phyloP scores from a whole-genome alignment of 2,329 filamentous ascomycete genomes.

The Venturia nashicola region DNA sequence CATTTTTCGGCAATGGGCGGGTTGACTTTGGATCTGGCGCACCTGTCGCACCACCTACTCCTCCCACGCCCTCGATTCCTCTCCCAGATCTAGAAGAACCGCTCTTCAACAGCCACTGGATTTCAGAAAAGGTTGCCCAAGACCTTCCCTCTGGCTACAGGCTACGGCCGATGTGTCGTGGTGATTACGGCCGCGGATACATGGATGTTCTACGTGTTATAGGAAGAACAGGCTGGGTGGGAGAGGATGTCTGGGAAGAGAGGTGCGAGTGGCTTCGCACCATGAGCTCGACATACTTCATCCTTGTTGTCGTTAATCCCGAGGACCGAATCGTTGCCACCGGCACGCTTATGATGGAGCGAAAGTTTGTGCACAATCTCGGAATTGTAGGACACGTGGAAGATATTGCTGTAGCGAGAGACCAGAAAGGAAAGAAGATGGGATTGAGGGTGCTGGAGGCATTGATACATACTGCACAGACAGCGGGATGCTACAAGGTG shows the following conservation, averaged over 20 bases:
- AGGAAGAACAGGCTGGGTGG: slow-evolving; percentile 12
- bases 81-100: slow-evolving; percentile 9
- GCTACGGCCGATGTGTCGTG: slow-evolving; percentile 13
- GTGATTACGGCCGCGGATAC: slow-evolving; percentile 14
- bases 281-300: slow-evolving; percentile 12
- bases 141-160: slow-evolving; percentile 14
- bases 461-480: slow-evolving; percentile 12
- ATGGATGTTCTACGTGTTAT: slow-evolving; percentile 11
- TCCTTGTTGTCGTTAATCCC: slow-evolving; percentile 13
- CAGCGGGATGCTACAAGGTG: slow-evolving; percentile 13
- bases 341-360: slow-evolving; percentile 14
- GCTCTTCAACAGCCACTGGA: slow-evolving; percentile 12
- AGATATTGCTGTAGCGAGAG: slow-evolving; percentile 14
- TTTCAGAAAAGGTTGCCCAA: slow-evolving; percentile 10
- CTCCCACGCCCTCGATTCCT: background rate
- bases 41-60: slow-evolving; percentile 3
- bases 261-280: slow-evolving; percentile 13
- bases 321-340: slow-evolving; percentile 12
- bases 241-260: slow-evolving; percentile 13
- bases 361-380: slow-evolving; percentile 12
- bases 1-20: slow-evolving; percentile 4
- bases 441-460: slow-evolving; percentile 15
- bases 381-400: slow-evolving; percentile 14
- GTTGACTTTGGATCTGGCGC: slow-evolving; percentile 5
- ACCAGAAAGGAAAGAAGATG: slow-evolving; percentile 16